These are phyloP conservation scores for Arabidopsis suecica DNA, from an alignment of 345 rosid species.

Conservation along the genomic window DNA sequence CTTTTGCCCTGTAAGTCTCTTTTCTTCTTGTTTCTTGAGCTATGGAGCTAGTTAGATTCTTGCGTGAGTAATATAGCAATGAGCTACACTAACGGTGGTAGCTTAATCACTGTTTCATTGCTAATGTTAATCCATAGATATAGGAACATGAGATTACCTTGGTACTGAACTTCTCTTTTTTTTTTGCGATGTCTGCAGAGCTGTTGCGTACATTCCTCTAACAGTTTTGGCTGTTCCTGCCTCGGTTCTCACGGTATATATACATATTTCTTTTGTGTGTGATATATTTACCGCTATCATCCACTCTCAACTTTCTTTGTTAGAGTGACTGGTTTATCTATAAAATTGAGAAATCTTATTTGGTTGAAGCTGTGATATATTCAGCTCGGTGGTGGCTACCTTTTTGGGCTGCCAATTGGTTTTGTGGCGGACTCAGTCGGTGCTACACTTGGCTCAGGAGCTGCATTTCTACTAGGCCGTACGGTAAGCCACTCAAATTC, in stretches of 20 bases:
- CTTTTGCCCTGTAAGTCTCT: conserved; percentile 82
- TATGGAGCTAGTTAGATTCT: not conserved
- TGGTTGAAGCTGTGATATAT: conserved; percentile 43
- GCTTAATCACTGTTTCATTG: conserved; percentile 14
- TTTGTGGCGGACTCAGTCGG: conserved; percentile 96
- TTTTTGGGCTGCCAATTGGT: conserved; percentile 92
- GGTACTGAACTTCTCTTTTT: conserved; percentile 24
- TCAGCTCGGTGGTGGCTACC: conserved; percentile 99
- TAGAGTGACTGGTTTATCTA: not conserved
- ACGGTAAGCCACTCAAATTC: conserved; percentile 56
- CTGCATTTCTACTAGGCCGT: conserved; percentile 94
- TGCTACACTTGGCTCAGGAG: conserved; percentile 89
- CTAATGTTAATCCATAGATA: not conserved
- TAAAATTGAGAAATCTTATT: conserved; percentile 33
- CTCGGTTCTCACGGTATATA: conserved; percentile 85
- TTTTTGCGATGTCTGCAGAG: conserved; percentile 57
- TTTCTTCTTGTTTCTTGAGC: conserved; percentile 9
- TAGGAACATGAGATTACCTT: not conserved
- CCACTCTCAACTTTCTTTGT: not conserved
- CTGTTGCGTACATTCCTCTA: conserved; percentile 91
- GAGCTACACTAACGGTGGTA: conserved; percentile 2
- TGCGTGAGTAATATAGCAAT: not conserved
- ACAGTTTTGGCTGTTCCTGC: conserved; percentile 99
- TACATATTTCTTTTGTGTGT: conserved; percentile 13
- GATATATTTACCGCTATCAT: not conserved